These are phyloP conservation scores for Batrachochytrium dendrobatidis DNA, from an alignment of 371 early-diverging fungal species.

Conservation along the genomic window DNA sequence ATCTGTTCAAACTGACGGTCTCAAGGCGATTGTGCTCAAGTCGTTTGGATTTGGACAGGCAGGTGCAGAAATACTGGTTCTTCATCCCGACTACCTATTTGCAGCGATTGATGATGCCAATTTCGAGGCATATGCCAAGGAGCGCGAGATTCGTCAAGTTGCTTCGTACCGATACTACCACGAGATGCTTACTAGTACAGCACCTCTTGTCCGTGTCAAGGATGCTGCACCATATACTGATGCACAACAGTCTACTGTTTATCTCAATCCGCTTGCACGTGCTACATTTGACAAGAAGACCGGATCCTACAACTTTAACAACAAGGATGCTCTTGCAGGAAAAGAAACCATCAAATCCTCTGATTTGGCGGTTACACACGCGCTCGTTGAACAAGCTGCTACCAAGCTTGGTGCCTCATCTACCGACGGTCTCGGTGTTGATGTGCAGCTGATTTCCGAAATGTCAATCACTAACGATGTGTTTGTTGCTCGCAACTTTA, in stretches of 20 bases:
- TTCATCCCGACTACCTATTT: constrained; percentile 88
- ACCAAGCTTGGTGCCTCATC: constrained; percentile 44
- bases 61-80: constrained; percentile 84
- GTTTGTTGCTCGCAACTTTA: constrained; percentile 91
- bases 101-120: constrained; percentile 67
- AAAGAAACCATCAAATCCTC: constrained; percentile 5
- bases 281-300: constrained; percentile 68
- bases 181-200: constrained; percentile 77
- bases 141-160: constrained; percentile 68
- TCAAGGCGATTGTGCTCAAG: constrained; percentile 91
- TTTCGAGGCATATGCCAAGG: constrained; percentile 64
- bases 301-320: constrained; percentile 67
- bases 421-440: constrained; percentile 62
- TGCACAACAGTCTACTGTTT: constrained; percentile 77
- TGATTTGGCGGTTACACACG: constrained; percentile 55
- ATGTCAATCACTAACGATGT: constrained; percentile 74
- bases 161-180: constrained; percentile 89
- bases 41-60: constrained; percentile 97
- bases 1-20: constrained; percentile 83
- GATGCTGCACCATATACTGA: constrained; percentile 79
- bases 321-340: constrained; percentile 9
- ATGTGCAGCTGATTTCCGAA: constrained; percentile 80
- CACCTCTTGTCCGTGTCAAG: constrained; percentile 86
- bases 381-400: constrained; percentile 49
- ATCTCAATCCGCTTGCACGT: constrained; percentile 86